Evolutionary conservation across 1,284 basidiomycete species (phyloP), one percentile per base, ranked within the genome.

Genomic region (Ustilago shanxiensis): DNA sequence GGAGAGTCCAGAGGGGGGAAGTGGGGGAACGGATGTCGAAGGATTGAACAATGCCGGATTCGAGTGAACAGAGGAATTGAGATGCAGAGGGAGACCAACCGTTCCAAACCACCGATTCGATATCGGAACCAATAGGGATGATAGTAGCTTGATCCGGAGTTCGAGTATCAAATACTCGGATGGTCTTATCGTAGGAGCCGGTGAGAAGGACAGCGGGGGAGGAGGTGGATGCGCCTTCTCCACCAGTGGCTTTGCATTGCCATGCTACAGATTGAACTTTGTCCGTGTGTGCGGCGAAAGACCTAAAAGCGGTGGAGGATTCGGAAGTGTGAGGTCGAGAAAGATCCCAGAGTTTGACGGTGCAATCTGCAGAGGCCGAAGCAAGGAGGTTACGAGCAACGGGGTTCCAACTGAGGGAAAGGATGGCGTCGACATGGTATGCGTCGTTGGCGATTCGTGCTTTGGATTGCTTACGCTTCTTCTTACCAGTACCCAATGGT

Each of bases 181-280:
- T 93, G 0, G 94, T 95, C 55, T 95, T 90, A 88, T 99, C 97
- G 84, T 94, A 98, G 72, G 93, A 93, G 18, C 95, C 97, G 3
- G 93, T 96, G 68, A 99, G 88, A 41, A 99, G 88, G 39, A 96
- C 93, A 13, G 92, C 93, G 29, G 95, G 93, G 60, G 95, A 79
- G 26, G 65, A 69, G 1, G 53, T 18, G 41, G 90, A 89, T 2
- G 50, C 20, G 1, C 39, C 62, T 13, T 18, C 37, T 1, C 64
- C 71, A 2, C 78, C 78, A 1, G 66, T 51, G 18, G 77, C 79
- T 37, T 72, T 68, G 31, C 73, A 78, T 86, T 97, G 97, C 97
- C 97, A 99, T 83, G 96, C 93, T 3, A 99, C 94, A 4, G 93
- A 91, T 87, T 98, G 95, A n/a, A 99, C 94, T 88, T 98, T 98